Evolutionary conservation across 164 flowering plant species (phyloP).

Genomic region (Magnolia changhungtana): DNA sequence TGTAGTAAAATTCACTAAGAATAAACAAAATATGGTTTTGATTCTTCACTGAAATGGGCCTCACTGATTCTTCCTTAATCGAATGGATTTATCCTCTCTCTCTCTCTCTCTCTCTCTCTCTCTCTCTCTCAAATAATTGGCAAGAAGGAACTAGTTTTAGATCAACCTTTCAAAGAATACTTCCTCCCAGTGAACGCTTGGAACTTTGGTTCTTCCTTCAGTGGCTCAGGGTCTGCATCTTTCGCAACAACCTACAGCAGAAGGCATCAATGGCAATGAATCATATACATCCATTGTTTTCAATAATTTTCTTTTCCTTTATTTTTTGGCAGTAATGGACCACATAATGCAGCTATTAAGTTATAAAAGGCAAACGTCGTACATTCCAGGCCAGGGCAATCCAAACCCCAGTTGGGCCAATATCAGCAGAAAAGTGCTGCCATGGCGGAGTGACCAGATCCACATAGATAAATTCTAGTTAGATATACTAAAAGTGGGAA

Average conservation of each 20-base stretch:
- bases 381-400: too few relatives aligned
- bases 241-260: neutral
- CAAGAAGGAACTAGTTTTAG: neutral
- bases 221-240: neutral
- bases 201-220: conserved; percentile 5
- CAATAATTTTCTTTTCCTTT: neutral
- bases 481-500: neutral
- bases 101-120: too few relatives aligned
- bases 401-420: too few relatives aligned
- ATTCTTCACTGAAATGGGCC: neutral
- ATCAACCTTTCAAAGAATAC: conserved; percentile 5
- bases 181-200: conserved; percentile 6
- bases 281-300: neutral
- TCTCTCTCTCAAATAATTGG: too few relatives aligned
- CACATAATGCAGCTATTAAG: neutral
- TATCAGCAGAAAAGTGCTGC: too few relatives aligned
- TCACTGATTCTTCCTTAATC: too few relatives aligned
- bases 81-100: too few relatives aligned
- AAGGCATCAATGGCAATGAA: neutral
- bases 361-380: too few relatives aligned
- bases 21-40: neutral
- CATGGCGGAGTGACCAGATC: neutral
- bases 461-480: neutral
- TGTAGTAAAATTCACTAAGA: neutral
- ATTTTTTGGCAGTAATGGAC: neutral